Base-by-base conservation (phyloP, 352 stramenopile genomes). In the Phytopythium vexans region DNA sequence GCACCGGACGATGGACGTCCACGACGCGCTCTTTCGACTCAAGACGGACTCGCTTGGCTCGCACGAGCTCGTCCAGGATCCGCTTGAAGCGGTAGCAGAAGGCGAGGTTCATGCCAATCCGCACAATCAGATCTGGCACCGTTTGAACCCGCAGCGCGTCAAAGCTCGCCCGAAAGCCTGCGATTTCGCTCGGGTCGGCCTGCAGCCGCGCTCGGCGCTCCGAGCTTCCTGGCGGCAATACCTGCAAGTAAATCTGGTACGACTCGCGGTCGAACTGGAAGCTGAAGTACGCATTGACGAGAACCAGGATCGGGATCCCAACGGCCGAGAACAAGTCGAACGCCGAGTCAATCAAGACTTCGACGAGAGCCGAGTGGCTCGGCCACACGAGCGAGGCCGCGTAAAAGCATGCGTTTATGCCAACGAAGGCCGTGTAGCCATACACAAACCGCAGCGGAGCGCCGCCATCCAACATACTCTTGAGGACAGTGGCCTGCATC, bases 71-170 rank as follows among this genome's bases (percentile, higher is more conserved):
- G 11, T 75, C 62, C 7, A 74, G 35, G 7, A 79, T 56, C 0
- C 60, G 62, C 31, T 74, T 74, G 39, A 79, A 72, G 14, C 69
- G 69, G 37, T 74, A 64, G 3, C 60, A 66, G 35, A 82, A 76
- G 2, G 56, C 57, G 7, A 71, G 2, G 50, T 71, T 77, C 54
- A 71, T 68, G 33, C 63, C 64, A 16, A 79, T 62, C 0, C 64
- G 66, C 5, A 76, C 54, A 45, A 79, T 55, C 43, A 73, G 56
- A 11, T 72, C 55, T 0, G 54, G 12, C 1, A 62, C 16, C 1
- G 51, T 56, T 14, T 45, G 49, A 38, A 82, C 68, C 14, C 66
- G 66, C 7, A 82, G 57, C 12, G 66, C 68, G 35, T 79, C 61
- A 35, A 77, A 73, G 2, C 44, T 60, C 3, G 58, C 46, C 0